Evolutionary conservation across 768 basidiomycete genomes (phyloP).

Genomic region (Amanita pallidorosea): DNA sequence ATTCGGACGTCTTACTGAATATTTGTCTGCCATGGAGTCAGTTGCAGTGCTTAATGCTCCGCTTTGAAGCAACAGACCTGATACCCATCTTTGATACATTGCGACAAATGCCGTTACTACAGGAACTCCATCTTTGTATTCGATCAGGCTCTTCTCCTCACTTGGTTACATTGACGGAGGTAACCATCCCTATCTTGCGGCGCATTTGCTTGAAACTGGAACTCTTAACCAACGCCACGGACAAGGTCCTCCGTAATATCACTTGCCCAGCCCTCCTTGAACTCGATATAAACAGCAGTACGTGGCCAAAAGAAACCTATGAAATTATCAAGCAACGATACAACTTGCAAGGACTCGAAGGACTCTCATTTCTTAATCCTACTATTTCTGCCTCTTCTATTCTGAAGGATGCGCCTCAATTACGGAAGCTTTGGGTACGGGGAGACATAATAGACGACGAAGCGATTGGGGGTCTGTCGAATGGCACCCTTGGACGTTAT

Average conservation of each 20-base stretch:
- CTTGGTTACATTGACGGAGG: not conserved
- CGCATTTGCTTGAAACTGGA: not conserved
- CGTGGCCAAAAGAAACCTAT: not conserved
- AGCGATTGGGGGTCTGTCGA: not conserved
- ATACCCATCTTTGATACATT: not conserved
- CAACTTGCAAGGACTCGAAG: not conserved
- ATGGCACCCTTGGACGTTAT: not conserved
- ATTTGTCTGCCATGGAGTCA: not conserved
- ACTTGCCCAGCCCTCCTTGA: not conserved
- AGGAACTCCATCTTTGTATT: not conserved
- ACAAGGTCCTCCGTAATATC: not conserved
- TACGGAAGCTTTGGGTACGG: not conserved
- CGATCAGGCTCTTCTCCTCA: too few species aligned
- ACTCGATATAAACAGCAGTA: not conserved
- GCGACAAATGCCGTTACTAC: not conserved
- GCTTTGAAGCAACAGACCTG: too few species aligned
- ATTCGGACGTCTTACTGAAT: not conserved
- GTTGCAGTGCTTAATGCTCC: not conserved
- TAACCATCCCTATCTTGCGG: not conserved
- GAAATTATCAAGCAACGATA: not conserved
- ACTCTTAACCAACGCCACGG: too few species aligned
- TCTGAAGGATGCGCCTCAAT: not conserved
- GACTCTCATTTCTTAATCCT: too few species aligned
- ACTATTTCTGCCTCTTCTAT: not conserved
- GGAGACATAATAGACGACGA: not conserved